Conservation (phyloP, 2,329 filamentous ascomycete species). For the Fusarium sp. region DNA sequence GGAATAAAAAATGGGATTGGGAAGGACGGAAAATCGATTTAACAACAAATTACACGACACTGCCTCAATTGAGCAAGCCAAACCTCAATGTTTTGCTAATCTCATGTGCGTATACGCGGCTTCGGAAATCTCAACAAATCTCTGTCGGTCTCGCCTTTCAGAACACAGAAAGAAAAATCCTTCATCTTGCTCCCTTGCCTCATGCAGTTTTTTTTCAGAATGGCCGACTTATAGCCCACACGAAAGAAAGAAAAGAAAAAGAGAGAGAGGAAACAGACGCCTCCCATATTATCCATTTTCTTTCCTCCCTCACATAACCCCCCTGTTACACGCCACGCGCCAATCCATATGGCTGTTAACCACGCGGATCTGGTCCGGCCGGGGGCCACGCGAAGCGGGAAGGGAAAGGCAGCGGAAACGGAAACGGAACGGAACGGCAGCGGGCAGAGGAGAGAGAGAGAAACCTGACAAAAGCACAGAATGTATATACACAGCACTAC, state of each 20-base stretch:
- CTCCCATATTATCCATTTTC: constrained; percentile 16
- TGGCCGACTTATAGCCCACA: not conserved
- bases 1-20: constrained; percentile 1
- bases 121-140: constrained; percentile 23
- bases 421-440: constrained; percentile 11
- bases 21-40: not conserved
- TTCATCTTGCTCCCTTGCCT: constrained; percentile 34
- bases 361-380: constrained; percentile 25
- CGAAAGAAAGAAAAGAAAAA: not conserved
- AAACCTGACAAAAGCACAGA: constrained; percentile 23
- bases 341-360: constrained; percentile 26
- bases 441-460: not conserved
- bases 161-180: constrained; percentile 8
- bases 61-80: not conserved
- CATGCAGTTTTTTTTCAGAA: constrained; percentile 25
- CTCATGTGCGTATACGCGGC: not conserved
- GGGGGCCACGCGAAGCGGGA: constrained; percentile 33
- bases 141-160: constrained; percentile 3
- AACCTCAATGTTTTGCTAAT: not conserved
- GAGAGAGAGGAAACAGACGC: not conserved
- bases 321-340: constrained; percentile 17
- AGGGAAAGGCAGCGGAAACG: constrained; percentile 10
- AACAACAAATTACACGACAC: not conserved
- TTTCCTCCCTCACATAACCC: constrained; percentile 21
- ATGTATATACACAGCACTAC: constrained; percentile 22